Evolutionary conservation across 345 rosid species (phyloP).

Genomic region (Ricinus communis): DNA sequence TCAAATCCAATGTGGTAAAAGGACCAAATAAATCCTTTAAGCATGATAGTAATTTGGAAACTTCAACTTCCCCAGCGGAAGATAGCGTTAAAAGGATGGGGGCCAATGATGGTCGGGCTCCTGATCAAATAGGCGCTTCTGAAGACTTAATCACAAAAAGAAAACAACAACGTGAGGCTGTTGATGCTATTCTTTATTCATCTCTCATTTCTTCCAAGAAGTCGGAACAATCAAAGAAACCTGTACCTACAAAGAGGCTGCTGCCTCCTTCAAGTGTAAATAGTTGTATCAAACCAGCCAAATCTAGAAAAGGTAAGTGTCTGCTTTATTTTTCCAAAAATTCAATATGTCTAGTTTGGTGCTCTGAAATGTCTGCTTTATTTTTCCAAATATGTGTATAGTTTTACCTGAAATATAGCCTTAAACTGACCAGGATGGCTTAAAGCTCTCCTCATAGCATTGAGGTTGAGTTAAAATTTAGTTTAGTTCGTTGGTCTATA

Average conservation of each 20-base stretch:
- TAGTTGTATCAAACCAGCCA: conserved; percentile 50
- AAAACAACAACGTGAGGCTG: conserved; percentile 82
- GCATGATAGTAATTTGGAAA: conserved; percentile 31
- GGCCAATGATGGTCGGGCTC: conserved; percentile 26
- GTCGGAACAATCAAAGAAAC: conserved; percentile 38
- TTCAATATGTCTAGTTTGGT: background rate
- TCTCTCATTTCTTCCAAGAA: conserved; percentile 78
- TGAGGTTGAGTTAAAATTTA: too few species aligned
- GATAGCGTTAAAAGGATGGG: conserved; percentile 33
- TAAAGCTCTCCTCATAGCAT: too few species aligned
- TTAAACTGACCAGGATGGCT: background rate
- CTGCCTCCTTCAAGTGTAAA: conserved; percentile 44
- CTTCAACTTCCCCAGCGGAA: conserved; percentile 29
- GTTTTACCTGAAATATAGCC: background rate
- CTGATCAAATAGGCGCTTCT: conserved; percentile 37
- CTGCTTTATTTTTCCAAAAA: background rate
- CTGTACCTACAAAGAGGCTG: conserved; percentile 52
- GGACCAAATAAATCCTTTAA: conserved; percentile 40
- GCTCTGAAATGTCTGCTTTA: too few species aligned
- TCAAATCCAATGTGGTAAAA: conserved; percentile 24
- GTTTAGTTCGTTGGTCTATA: background rate
- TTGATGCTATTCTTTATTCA: conserved; percentile 77
- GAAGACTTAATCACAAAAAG: conserved; percentile 56
- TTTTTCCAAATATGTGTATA: background rate
- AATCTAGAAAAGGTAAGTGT: conserved; percentile 60